These are phyloP conservation scores for Torrubiella hemipterigena DNA, from an alignment of 2,329 filamentous ascomycete genomes.

Conservation along the genomic window DNA sequence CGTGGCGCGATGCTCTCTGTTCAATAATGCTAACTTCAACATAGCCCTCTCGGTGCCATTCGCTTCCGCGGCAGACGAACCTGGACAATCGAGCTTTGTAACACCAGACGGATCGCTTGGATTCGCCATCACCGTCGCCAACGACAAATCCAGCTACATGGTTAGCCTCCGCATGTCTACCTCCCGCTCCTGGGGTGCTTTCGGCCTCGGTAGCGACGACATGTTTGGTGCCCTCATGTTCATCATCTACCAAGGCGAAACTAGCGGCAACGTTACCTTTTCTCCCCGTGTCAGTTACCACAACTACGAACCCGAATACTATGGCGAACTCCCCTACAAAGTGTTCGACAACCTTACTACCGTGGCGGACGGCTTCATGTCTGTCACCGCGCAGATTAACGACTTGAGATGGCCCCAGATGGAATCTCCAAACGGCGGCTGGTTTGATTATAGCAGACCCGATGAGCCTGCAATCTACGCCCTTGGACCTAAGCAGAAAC, in stretches of 20 bases:
- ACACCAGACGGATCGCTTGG: constrained; percentile 28
- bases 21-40: too few relatives aligned
- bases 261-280: constrained; percentile 38
- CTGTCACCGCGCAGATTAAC: constrained; percentile 38
- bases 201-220: constrained; percentile 40
- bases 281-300: constrained; percentile 39
- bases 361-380: constrained; percentile 31
- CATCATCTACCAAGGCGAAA: constrained; percentile 37
- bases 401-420: constrained; percentile 30
- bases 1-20: too few relatives aligned
- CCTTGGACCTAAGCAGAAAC: constrained; percentile 33
- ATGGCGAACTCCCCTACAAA: constrained; percentile 28
- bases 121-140: constrained; percentile 39
- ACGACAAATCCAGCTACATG: constrained; percentile 35
- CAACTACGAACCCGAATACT: constrained; percentile 39
- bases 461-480: constrained; percentile 43
- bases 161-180: constrained; percentile 39
- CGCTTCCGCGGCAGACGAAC: constrained; percentile 14
- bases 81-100: constrained; percentile 29
- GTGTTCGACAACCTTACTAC: constrained; percentile 35
- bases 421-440: constrained; percentile 20
- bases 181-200: constrained; percentile 36
- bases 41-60: constrained; percentile 10
- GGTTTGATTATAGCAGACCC: constrained; percentile 35
- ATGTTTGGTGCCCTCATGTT: constrained; percentile 42